phyloP scores from a whole-genome alignment of 345 rosid species.

The Anastatica hierochuntica region DNA sequence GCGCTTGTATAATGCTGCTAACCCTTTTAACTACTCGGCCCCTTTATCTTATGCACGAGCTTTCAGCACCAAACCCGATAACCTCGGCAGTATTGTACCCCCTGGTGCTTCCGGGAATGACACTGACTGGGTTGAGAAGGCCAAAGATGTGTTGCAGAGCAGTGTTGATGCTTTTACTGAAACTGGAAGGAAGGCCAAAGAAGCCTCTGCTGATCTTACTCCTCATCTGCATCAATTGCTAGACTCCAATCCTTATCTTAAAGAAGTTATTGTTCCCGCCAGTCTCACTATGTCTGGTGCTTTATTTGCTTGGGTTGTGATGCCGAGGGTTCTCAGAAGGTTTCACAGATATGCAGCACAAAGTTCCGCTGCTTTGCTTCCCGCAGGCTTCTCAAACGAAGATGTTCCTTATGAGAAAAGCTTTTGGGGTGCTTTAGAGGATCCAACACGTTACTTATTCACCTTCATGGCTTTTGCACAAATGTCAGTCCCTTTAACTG shows the following conservation, averaged over 20 bases:
- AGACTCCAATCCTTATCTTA: constrained; percentile 58
- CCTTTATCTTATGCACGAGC: constrained; percentile 30
- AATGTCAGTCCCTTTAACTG: constrained; percentile 37
- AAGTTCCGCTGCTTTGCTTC: constrained; percentile 44
- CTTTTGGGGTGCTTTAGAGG: constrained; percentile 86
- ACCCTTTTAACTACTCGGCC: constrained; percentile 27
- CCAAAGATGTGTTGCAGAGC: constrained; percentile 45
- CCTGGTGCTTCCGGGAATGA: too few relatives aligned
- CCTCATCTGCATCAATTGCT: constrained; percentile 53
- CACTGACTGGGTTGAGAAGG: constrained; percentile 47
- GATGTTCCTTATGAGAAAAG: constrained; percentile 70
- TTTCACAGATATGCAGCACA: constrained; percentile 51
- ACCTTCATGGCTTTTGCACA: constrained; percentile 80
- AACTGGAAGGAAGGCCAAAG: constrained; percentile 51
- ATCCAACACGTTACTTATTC: constrained; percentile 66
- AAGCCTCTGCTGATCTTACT: constrained; percentile 41
- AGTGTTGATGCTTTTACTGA: constrained; percentile 35
- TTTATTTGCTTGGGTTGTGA: constrained; percentile 70
- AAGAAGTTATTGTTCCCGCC: constrained; percentile 50
- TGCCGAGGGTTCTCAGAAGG: constrained; percentile 74
- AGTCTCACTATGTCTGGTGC: constrained; percentile 46
- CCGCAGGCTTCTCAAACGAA: constrained; percentile 27
- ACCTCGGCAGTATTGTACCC: constrained; percentile 27
- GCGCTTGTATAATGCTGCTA: constrained; percentile 3
- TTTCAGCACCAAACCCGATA: constrained; percentile 43